Evolutionary conservation across 2,329 filamentous ascomycete species (phyloP), one percentile per base, ranked within the genome.

Genomic region (Aspergillus aculeatinus): DNA sequence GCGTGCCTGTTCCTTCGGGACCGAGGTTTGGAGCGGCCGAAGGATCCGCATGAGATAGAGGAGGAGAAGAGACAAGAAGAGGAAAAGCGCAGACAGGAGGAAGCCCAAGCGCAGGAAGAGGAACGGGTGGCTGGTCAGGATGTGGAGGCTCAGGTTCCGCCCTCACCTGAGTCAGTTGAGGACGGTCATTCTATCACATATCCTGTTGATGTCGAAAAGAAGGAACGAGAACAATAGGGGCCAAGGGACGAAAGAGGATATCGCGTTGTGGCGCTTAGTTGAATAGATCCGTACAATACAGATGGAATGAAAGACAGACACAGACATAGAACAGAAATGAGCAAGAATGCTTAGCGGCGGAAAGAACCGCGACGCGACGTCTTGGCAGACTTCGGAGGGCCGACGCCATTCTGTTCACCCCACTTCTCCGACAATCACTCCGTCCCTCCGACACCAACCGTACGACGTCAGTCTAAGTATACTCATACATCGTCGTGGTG

Each of bases 1-100:
- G 72, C 80, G 1, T 85, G 82, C 61, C 10, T 82, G 0, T 77
- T 86, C 11, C 77, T 88, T 59, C 81, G 79, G 55, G 80, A 85
- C 59, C 74, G 74, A 33, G 83, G 83, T 0, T 63, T 86, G 52
- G 72, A 74, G 48, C 67, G 73, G 49, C 69, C 67, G 1, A 74
- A 74, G 53, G 73, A 75, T 7, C 64, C 66, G 0, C 68, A 57
- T 14, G 64, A 70, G 54, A 60, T 62, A 4, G 66, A 70, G 53
- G 71, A 69, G 50, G 67, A 70, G 19, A 65, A 64, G 52, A 66
- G 50, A 29, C 42, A 55, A 31, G 31, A 47, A 52, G 49, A 47
- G 16, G 48, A 42, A 25, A 39, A 68, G 51, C 62, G 64, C 25
- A 63, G 75, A 75, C 59, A 72, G 53, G 66, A 70, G 57, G 62